Evolutionary conservation across 2,329 filamentous ascomycete species (phyloP), one percentile per base, ranked within the genome.

Genomic region (Colletotrichum nymphaeae): DNA sequence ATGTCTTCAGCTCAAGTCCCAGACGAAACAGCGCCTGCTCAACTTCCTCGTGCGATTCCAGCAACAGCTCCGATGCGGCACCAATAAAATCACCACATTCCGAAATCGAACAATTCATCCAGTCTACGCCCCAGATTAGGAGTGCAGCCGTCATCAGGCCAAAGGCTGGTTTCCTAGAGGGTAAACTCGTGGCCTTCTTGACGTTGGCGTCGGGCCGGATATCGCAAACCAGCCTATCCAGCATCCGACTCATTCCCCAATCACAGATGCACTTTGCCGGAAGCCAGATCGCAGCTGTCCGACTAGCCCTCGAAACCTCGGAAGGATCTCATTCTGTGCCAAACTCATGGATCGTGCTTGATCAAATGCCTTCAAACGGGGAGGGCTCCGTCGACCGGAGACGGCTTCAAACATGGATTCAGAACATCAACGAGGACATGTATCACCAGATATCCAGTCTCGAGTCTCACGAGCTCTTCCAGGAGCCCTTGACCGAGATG

Each of bases 391-490:
- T 84, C 62, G 82, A 88, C 76, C 80, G 83, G 55, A 81, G 86
- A 37, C 83, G 81, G 69, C 76, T 89, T 56, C 87, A 88, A 71
- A 88, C 86, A 4, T 89, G 88, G 88, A 84, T 85, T 30, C 87
- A 89, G 78, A 89, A 89, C 74, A 84, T 86, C 59, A 86, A 87
- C 72, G 83, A 88, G 65, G 81, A 84, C 32, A 75, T 83, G 28
- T 84, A 88, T 75, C 81, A 83, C 55, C 85, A 84, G 60, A 85
- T 88, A 55, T 82, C 86, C 78, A 83, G 82, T 60, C 78, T 88
- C 24, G 82, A 84, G 28, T 80, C 80, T 9, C 80, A 84, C 42
- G 81, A 83, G 49, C 75, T 78, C 3, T 67, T 83, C 9, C 79
- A 80, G 58, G 77, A 79, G 28, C 84, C 85, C 0, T 72, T 80